Percentiles rank a stretch among this genome's conserved stretches.
These are phyloP conservation scores for Emergomyces orientalis DNA, from an alignment of 2,329 filamentous ascomycete species.

Conservation along the genomic window DNA sequence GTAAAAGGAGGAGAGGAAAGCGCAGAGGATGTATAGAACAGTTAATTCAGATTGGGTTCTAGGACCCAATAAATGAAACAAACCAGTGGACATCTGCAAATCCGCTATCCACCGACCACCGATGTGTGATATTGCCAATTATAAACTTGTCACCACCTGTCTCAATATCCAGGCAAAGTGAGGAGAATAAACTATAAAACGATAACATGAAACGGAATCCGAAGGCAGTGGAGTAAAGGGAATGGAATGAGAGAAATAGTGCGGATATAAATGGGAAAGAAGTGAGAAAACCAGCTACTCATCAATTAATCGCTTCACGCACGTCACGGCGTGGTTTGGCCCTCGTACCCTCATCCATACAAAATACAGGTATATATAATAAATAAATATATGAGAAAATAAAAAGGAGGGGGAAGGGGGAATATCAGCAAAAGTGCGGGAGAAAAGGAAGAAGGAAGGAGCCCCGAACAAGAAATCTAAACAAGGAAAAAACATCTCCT, in stretches of 20 bases:
- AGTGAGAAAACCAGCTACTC: neutral
- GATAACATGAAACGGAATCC: neutral
- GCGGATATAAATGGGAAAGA: neutral
- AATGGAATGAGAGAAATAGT: neutral
- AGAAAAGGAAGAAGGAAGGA: conserved; percentile 1
- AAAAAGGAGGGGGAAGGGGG: conserved; percentile 1
- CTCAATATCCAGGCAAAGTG: neutral
- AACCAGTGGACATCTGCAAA: neutral
- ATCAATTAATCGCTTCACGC: neutral
- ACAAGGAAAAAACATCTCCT: neutral
- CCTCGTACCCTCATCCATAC: neutral
- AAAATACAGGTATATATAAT: neutral
- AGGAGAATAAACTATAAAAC: neutral
- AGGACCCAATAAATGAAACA: neutral
- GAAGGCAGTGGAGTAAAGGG: neutral
- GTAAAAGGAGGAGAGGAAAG: too few species aligned
- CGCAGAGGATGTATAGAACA: neutral
- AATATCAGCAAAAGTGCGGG: neutral
- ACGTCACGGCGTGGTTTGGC: neutral
- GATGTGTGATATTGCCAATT: neutral
- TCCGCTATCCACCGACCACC: neutral
- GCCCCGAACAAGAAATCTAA: neutral
- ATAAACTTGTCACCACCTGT: neutral
- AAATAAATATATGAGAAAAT: conserved; percentile 7
- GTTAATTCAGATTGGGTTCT: too few species aligned